phyloP scores from a whole-genome alignment of 495 filamentous ascomycete genomes.

The Penicillium dipodomyicola region DNA sequence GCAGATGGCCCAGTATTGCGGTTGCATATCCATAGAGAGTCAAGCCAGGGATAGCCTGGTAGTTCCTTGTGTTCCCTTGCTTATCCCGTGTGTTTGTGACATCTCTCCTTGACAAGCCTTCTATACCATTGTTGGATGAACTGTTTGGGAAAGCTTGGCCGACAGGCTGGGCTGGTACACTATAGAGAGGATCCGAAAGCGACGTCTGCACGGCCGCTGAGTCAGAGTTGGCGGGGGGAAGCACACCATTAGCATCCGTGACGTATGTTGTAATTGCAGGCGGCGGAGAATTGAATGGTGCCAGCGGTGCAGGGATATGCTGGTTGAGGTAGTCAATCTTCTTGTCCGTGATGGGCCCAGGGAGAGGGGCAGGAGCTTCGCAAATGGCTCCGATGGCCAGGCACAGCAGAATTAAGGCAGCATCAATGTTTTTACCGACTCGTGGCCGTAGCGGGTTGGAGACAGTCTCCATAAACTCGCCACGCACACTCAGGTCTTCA shows the following conservation, averaged over 20 bases:
- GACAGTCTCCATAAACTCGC: constrained; percentile 17
- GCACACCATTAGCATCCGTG: constrained; percentile 21
- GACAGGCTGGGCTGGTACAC: constrained; percentile 12
- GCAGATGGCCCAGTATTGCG: constrained; percentile 78
- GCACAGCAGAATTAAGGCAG: constrained; percentile 75
- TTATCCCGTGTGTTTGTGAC: constrained; percentile 10
- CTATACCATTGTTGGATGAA: constrained; percentile 11
- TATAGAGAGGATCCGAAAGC: constrained; percentile 23
- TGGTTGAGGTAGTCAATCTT: constrained; percentile 28
- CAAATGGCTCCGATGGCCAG: constrained; percentile 86
- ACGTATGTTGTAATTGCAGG: constrained; percentile 6
- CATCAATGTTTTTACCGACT: constrained; percentile 49
- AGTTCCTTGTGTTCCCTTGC: constrained; percentile 52
- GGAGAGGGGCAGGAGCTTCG: constrained; percentile 54
- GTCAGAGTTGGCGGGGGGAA: constrained; percentile 30
- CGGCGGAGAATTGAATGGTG: constrained; percentile 2
- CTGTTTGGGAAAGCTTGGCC: constrained; percentile 20
- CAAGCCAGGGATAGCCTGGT: constrained; percentile 83
- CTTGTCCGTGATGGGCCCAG: constrained; percentile 51
- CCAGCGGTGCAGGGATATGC: constrained; percentile 26
- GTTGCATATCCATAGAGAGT: constrained; percentile 85
- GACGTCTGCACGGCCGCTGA: constrained; percentile 20
- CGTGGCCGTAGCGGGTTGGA: constrained; percentile 14
- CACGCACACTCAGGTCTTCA: constrained; percentile 26
- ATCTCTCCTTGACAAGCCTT: constrained; percentile 16